Percentiles rank a stretch among this genome's conserved stretches.
These are phyloP conservation scores for Fusarium avenaceum DNA, from an alignment of 2,329 filamentous ascomycete species.

Conservation along the genomic window DNA sequence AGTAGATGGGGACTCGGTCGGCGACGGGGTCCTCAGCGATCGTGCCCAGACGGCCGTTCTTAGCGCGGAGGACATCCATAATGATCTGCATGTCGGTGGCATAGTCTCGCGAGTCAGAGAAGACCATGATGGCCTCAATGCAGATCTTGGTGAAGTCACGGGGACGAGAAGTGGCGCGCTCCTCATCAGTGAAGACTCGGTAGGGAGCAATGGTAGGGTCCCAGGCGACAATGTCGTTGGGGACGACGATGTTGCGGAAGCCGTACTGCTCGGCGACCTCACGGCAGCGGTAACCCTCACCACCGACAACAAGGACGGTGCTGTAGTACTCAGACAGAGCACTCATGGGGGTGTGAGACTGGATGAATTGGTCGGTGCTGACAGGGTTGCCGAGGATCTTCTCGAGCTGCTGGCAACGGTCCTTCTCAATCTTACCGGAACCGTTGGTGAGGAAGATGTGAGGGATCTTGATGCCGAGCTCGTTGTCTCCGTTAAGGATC, in stretches of 20 bases:
- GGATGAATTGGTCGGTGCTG: constrained; percentile 72
- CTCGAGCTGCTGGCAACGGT: constrained; percentile 82
- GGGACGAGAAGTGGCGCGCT: constrained; percentile 75
- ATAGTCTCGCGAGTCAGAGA: constrained; percentile 95
- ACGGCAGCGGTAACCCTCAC: constrained; percentile 79
- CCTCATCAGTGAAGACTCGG: constrained; percentile 71
- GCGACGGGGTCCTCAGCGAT: constrained; percentile 55
- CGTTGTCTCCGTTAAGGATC: constrained; percentile 77
- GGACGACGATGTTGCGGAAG: constrained; percentile 83
- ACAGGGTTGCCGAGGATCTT: constrained; percentile 55
- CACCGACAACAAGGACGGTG: constrained; percentile 80
- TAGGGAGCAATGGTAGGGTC: constrained; percentile 86
- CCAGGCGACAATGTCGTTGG: constrained; percentile 81
- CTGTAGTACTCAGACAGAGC: constrained; percentile 82
- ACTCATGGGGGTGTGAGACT: constrained; percentile 84
- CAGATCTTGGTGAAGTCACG: constrained; percentile 81
- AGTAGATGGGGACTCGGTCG: constrained; percentile 79
- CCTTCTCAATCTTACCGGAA: constrained; percentile 89
- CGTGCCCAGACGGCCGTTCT: constrained; percentile 81
- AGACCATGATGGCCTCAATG: constrained; percentile 89
- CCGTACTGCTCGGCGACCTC: constrained; percentile 70
- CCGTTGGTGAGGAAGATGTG: constrained; percentile 95
- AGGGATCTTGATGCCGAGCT: constrained; percentile 85
- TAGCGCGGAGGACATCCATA: constrained; percentile 80
- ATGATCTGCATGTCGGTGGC: constrained; percentile 86